phyloP scores from a whole-genome alignment of 2,329 filamentous ascomycete species.

The Colletotrichum shisoi region DNA sequence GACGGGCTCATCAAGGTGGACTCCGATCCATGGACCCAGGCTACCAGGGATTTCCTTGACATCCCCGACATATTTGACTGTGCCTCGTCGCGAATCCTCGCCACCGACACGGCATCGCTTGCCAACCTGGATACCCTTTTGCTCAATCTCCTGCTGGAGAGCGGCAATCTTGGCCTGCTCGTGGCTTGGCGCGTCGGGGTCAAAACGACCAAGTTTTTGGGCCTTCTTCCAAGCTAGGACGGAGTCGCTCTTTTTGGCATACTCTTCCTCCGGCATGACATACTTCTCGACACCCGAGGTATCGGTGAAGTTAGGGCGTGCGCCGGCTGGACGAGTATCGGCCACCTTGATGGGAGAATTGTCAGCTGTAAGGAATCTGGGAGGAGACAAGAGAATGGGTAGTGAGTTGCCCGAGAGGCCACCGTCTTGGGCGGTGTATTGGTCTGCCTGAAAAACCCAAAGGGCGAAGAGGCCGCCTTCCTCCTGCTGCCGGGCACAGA shows the following conservation, averaged over 20 bases:
- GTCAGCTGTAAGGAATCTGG: background rate
- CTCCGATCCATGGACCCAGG: constrained; percentile 73
- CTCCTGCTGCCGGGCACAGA: background rate
- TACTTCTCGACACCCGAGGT: constrained; percentile 86
- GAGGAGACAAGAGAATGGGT: background rate
- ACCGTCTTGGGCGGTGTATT: background rate
- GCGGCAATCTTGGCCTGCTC: constrained; percentile 76
- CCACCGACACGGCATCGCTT: constrained; percentile 71
- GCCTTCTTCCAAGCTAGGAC: constrained; percentile 95
- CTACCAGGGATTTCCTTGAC: constrained; percentile 76
- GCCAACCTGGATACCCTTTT: constrained; percentile 71
- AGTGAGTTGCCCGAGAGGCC: background rate
- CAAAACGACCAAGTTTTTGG: constrained; percentile 96
- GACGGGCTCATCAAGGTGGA: constrained; percentile 79
- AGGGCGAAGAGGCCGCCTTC: too few species aligned
- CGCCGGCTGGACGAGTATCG: constrained; percentile 78
- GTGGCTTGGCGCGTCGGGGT: constrained; percentile 79
- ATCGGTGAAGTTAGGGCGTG: constrained; percentile 82
- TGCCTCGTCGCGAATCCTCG: constrained; percentile 74
- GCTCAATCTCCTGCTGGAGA: constrained; percentile 72
- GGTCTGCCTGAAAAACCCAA: background rate
- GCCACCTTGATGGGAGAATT: constrained; percentile 65
- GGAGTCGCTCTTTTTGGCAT: constrained; percentile 84
- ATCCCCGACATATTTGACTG: constrained; percentile 74
- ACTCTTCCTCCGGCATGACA: constrained; percentile 83